phyloP scores from a whole-genome alignment of 768 basidiomycete species.

The Leccinum variicolor region DNA sequence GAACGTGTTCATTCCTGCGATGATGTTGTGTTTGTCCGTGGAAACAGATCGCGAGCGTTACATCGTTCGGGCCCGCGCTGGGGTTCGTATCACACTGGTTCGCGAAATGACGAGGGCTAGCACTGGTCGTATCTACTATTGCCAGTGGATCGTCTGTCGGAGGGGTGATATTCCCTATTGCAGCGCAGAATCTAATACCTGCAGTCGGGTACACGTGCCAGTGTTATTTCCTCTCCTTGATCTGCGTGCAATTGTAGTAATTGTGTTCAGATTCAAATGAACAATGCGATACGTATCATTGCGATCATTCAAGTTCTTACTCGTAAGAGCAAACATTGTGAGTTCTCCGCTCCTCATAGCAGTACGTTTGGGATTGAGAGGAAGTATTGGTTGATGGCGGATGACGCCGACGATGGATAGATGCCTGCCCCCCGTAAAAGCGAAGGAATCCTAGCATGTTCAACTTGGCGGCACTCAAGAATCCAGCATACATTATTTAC shows the following conservation, averaged over 20 bases:
- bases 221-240: not conserved
- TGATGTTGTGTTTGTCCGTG: not conserved
- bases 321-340: slow-evolving; percentile 56
- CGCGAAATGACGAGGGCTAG: slow-evolving; percentile 50
- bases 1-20: not conserved
- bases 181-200: slow-evolving; percentile 51
- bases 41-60: slow-evolving; percentile 41
- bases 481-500: slow-evolving; percentile 49
- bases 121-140: slow-evolving; percentile 58
- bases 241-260: not conserved
- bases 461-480: slow-evolving; percentile 48
- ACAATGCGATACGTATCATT: slow-evolving; percentile 57
- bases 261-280: slow-evolving; percentile 59
- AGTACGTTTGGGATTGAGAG: not conserved
- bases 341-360: too few relatives aligned
- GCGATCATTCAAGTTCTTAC: slow-evolving; percentile 51
- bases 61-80: slow-evolving; percentile 59
- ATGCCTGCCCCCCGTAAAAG: slow-evolving; percentile 51
- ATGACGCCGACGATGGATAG: slow-evolving; percentile 32
- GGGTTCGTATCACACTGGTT: slow-evolving; percentile 74
- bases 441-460: slow-evolving; percentile 51
- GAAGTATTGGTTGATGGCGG: not conserved
- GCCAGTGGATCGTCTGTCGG: slow-evolving; percentile 57
- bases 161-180: slow-evolving; percentile 64
- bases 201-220: slow-evolving; percentile 46